Base-by-base conservation (phyloP, 2,329 filamentous ascomycete genomes). In the Pyrenophora tritici-repentis region DNA sequence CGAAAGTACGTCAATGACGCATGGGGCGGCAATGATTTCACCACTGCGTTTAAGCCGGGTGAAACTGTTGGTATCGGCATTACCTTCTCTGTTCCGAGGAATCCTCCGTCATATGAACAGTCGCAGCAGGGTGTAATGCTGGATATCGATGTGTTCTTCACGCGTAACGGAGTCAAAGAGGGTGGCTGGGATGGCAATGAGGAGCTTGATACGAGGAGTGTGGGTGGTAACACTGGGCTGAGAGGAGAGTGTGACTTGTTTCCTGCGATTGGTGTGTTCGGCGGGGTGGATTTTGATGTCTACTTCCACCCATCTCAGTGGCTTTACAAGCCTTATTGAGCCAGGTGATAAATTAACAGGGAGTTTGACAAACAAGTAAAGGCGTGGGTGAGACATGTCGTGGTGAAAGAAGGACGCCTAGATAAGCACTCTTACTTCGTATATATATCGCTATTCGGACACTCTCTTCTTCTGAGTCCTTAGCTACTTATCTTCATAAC, bases 181-280 rank as follows among this genome's bases (percentile, higher is more conserved):
- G 86, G 82, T 0, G 76, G 80, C 0, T 94, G 90, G 89, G 80
- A 90, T 68, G 68, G 92, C 38, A 85, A 90, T 61, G 89, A 92
- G 76, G 87, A 90, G 76, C 80, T 83, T 45, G 89, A 93, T 69
- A 75, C 82, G 58, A 74, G 83, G 63, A 85, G 88, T 62, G 71
- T 83, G 50, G 83, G 85, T 0, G 74, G 76, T 12, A 82, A 88
- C 1, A 79, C 75, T 4, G 89, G 90, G 0, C 72, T 93, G 40
- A 86, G 89, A 67, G 89, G 89, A 0, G 81, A 83, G 42, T 83
- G 88, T 61, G 89, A 93, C 68, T 57, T 92, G 49, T 86, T 84
- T 63, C 86, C 85, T 13, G 85, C 87, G 1, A 78, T 94, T 38
- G 89, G 90, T 1, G 81, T 86, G 10, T 91, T 86, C 70, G 86